Evolutionary conservation across 345 rosid genomes (phyloP).

Genomic region (Corchorus capsularis): DNA sequence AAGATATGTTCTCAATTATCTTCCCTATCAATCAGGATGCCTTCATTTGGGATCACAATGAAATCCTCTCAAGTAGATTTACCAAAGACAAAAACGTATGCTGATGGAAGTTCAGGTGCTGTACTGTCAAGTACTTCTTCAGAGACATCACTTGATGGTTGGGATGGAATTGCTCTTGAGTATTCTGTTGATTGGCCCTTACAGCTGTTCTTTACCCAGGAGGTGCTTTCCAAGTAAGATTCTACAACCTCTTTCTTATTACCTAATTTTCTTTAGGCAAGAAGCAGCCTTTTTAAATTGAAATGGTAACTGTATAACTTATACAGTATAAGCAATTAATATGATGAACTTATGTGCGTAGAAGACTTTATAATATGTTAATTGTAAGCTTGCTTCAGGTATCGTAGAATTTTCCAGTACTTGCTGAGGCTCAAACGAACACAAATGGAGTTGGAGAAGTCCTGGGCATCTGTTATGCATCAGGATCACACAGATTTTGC

Average conservation of each 20-base stretch:
- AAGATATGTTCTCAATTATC: constrained; percentile 17
- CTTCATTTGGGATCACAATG: constrained; percentile 73
- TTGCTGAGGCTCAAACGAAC: constrained; percentile 87
- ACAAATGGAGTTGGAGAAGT: constrained; percentile 97
- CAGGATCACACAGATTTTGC: constrained; percentile 88
- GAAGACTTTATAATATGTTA: constrained; percentile 6
- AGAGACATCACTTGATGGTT: constrained; percentile 72
- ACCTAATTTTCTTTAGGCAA: background rate
- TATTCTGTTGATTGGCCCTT: constrained; percentile 97
- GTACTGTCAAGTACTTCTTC: constrained; percentile 46
- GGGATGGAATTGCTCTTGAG: constrained; percentile 94
- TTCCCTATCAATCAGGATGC: constrained; percentile 60
- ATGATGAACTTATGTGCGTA: background rate
- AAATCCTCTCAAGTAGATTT: constrained; percentile 69
- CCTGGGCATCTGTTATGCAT: constrained; percentile 99
- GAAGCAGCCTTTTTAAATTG: background rate
- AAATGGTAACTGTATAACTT: background rate
- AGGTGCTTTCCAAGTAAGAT: constrained; percentile 91
- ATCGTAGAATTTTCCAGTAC: constrained; percentile 82
- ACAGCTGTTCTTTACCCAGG: constrained; percentile 90
- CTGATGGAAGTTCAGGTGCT: constrained; percentile 46
- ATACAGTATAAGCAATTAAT: background rate
- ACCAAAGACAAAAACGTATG: constrained; percentile 50
- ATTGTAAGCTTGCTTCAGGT: constrained; percentile 52
- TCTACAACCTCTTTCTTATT: constrained; percentile 16